Percentiles rank a stretch among this genome's conserved stretches.
These are phyloP conservation scores for Rhynchospora tenuis DNA, from an alignment of 176 grass and related monocot genomes.

Conservation along the genomic window DNA sequence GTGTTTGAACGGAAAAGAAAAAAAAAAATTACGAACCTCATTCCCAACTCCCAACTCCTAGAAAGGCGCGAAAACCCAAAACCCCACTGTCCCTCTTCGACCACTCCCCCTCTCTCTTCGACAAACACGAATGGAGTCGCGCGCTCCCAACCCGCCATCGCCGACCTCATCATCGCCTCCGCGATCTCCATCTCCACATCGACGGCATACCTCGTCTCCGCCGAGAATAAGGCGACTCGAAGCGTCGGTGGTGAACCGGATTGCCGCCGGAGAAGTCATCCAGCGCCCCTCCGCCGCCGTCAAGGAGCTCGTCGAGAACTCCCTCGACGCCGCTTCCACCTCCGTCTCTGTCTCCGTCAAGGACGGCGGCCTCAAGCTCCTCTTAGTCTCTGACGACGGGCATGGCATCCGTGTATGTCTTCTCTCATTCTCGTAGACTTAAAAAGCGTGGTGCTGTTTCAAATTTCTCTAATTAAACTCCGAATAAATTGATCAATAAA, in stretches of 20 bases:
- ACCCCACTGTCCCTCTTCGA: not conserved
- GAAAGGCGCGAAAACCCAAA: not conserved
- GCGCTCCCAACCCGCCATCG: not conserved
- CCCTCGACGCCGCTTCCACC: conserved; percentile 69
- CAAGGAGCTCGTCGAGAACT: conserved; percentile 91
- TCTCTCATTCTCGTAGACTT: not conserved
- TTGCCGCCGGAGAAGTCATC: conserved; percentile 87
- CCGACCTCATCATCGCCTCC: not conserved
- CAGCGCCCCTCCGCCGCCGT: conserved; percentile 68
- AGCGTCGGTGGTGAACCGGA: conserved; percentile 86
- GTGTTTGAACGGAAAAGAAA: too few species aligned
- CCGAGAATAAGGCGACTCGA: conserved; percentile 67
- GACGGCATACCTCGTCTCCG: conserved; percentile 11
- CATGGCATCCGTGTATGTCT: conserved; percentile 70
- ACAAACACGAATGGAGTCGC: not conserved
- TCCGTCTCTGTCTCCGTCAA: conserved; percentile 71
- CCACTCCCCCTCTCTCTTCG: not conserved
- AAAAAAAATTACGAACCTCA: too few species aligned
- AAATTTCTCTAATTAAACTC: too few species aligned
- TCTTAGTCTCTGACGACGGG: conserved; percentile 82
- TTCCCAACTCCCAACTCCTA: not conserved
- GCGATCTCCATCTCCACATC: not conserved
- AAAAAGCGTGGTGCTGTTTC: too few species aligned
- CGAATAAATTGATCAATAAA: too few species aligned
- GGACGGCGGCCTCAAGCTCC: conserved; percentile 88